A percentile compares a stretch with the other conserved stretches of the same genome.
These are phyloP conservation scores for Monilinia vaccinii-corymbosi DNA, from an alignment of 2,329 filamentous ascomycete genomes.

Conservation along the genomic window DNA sequence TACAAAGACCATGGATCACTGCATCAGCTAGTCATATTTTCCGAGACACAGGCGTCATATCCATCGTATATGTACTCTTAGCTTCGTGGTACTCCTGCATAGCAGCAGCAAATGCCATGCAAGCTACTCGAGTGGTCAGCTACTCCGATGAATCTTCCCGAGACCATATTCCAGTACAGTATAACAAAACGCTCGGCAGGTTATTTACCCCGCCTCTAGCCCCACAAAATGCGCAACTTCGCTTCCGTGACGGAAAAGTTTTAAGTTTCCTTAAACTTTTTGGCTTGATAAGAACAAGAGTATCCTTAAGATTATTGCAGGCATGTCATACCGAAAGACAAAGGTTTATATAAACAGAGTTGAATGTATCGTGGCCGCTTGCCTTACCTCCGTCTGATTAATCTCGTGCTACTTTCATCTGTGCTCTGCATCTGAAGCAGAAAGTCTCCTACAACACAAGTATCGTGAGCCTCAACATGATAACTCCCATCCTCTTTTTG, in stretches of 20 bases:
- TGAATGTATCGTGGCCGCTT: background rate
- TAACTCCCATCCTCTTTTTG: background rate
- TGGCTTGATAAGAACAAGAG: background rate
- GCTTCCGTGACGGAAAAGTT: background rate
- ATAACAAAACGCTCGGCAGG: background rate
- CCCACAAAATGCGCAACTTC: background rate
- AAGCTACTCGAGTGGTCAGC: too few species aligned
- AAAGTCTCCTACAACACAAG: background rate
- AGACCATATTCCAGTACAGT: background rate
- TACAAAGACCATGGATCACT: background rate
- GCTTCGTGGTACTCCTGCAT: background rate
- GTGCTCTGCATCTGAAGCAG: background rate
- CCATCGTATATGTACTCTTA: background rate
- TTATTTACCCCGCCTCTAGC: constrained; percentile 3
- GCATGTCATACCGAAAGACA: background rate
- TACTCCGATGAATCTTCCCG: background rate
- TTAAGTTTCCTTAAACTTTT: background rate
- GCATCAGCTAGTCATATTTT: background rate
- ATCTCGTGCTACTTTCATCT: background rate
- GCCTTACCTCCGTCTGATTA: background rate
- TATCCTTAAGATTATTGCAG: background rate
- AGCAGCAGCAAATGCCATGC: background rate
- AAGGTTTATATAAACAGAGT: too few species aligned
- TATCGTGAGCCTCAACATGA: background rate
- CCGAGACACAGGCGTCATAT: background rate